Evolutionary conservation across 148 eudicot genomes (phyloP), one percentile per base, ranked within the genome.

Genomic region (Cornus suecica): DNA sequence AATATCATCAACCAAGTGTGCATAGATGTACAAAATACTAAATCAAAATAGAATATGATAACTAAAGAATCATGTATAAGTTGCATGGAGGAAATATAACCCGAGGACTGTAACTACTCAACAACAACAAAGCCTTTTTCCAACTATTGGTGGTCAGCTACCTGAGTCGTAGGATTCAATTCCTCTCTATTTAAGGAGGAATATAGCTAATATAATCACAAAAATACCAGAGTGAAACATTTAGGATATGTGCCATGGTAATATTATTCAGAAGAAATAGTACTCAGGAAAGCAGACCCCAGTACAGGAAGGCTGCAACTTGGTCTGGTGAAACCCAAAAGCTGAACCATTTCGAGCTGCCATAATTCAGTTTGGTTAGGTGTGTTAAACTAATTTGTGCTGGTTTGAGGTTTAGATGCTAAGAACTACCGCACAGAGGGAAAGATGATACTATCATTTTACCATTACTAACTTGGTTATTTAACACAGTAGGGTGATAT

Each of bases 51-150:
- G 42, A 37, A 37, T 37, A 37, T 6, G 9, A 37, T 37, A 37
- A 37, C 9, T 0, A 37, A 52, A 54, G 34, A 25, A 70, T 61
- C 23, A 18, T 48, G 66, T 45, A 32, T 20, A 48, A 64, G 8
- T 13, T 63, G 71, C 71, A 16, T 52, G 37, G 71, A 65, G 25
- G 37, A 51, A n/a, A 65, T 58, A 58, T 14, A 58, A 48, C 54
- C 54, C 1, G 25, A 58, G 20, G 27, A 37, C 27, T 65, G 26
- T 51, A 26, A 30, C 37, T 32, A 32, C 4, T 32, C 37, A 32
- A 32, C 37, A 32, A 4, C 1, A 1, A 4, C 37, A 32, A 32
- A 8, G 5, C 37, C 7, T 32, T 32, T 32, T 32, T 8, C 37
- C 37, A 32, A 32, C 37, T 32, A 32, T 8, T 32, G 4, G 37